These are phyloP conservation scores for Yarrowia osloensis DNA, from an alignment of 805 yeast species.

Conservation along the genomic window DNA sequence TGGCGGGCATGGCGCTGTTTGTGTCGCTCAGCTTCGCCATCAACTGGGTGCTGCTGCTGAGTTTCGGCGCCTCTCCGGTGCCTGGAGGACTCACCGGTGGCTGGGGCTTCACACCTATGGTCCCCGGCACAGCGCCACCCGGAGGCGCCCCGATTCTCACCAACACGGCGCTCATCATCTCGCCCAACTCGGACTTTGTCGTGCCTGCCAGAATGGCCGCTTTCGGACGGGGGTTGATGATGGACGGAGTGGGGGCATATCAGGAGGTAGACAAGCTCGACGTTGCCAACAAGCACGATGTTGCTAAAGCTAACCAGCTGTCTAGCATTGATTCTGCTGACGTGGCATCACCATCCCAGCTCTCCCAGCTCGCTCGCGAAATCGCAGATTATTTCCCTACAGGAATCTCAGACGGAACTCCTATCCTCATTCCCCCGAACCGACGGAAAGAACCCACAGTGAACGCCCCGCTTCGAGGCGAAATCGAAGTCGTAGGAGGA, in stretches of 20 bases:
- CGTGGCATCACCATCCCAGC: no score
- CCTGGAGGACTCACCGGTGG: constrained; percentile 15
- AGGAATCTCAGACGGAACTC: constrained; percentile 24
- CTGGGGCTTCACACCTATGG: not conserved
- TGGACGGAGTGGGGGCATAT: no score
- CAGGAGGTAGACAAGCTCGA: no score
- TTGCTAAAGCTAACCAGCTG: no score
- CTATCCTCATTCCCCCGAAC: constrained; percentile 29
- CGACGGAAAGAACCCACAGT: constrained; percentile 32
- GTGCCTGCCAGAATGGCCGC: constrained; percentile 46
- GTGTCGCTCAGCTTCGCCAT: constrained; percentile 24
- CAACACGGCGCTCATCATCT: constrained; percentile 36
- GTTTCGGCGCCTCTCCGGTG: not conserved
- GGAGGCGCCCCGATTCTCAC: constrained; percentile 31
- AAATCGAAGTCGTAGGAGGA: constrained; percentile 35
- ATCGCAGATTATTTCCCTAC: not conserved
- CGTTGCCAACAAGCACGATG: no score
- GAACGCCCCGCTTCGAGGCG: constrained; percentile 35
- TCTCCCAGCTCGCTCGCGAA: constrained; percentile 27
- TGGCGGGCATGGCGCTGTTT: constrained; percentile 18
- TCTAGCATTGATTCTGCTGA: no score
- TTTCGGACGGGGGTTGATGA: constrained; percentile 41
- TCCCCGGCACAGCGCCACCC: constrained; percentile 17
- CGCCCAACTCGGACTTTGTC: constrained; percentile 40
- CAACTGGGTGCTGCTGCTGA: not conserved